phyloP scores from a whole-genome alignment of 768 basidiomycete genomes.

The Boletus pseudo-olivaceus region DNA sequence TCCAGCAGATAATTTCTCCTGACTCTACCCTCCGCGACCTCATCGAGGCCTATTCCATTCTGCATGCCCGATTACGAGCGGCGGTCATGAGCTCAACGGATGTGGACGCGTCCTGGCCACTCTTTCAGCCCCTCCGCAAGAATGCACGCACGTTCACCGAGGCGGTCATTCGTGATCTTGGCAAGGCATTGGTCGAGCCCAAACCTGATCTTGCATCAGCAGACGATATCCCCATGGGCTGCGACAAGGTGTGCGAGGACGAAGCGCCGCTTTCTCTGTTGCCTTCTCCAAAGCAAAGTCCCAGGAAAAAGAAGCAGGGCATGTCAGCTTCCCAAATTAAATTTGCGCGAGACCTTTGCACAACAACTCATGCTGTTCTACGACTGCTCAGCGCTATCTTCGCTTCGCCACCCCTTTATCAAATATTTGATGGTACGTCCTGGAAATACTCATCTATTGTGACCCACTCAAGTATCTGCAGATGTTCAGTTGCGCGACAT shows the following conservation, averaged over 20 bases:
- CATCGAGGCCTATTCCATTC: conserved; percentile 70
- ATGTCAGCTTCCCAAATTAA: conserved; percentile 77
- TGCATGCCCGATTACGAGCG: conserved; percentile 61
- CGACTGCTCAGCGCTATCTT: conserved; percentile 61
- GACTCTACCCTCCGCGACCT: conserved; percentile 52
- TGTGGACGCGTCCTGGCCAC: conserved; percentile 60
- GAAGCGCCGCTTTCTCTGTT: conserved; percentile 36
- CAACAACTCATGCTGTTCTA: conserved; percentile 66
- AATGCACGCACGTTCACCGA: conserved; percentile 49
- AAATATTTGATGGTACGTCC: conserved; percentile 57
- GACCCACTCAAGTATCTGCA: conserved; percentile 26
- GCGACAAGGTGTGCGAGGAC: conserved; percentile 22
- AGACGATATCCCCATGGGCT: conserved; percentile 24
- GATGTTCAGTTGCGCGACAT: conserved; percentile 59
- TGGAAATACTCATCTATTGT: conserved; percentile 2
- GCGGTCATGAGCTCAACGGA: conserved; percentile 42
- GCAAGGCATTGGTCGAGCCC: conserved; percentile 62
- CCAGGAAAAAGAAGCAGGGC: conserved; percentile 53
- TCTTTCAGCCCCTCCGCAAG: conserved; percentile 67
- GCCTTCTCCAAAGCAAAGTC: conserved; percentile 70
- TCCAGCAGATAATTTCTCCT: conserved; percentile 53
- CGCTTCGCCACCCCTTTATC: conserved; percentile 54
- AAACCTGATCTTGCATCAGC: conserved; percentile 15
- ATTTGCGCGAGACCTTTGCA: conserved; percentile 75
- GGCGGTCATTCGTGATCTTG: conserved; percentile 66